Conservation (phyloP, 495 filamentous ascomycete species). For the Penicillium paradoxum region DNA sequence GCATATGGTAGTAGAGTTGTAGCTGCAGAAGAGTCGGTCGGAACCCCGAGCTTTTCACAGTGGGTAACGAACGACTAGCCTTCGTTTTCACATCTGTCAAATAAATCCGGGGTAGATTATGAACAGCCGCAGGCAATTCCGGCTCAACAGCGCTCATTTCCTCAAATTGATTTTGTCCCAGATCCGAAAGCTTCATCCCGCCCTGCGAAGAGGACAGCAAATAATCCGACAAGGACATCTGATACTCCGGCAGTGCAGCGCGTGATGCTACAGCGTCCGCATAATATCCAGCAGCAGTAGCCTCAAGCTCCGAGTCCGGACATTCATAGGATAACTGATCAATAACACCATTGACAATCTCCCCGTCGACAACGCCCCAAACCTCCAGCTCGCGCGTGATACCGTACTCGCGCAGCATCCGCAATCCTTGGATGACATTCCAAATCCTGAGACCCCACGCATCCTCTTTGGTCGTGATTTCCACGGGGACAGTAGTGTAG, state of each 20-base stretch:
- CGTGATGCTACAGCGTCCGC: conserved; percentile 30
- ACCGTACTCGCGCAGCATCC: conserved; percentile 69
- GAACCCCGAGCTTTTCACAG: conserved; percentile 56
- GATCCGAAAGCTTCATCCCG: conserved; percentile 34
- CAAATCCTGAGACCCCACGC: conserved; percentile 76
- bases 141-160: background rate
- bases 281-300: conserved; percentile 37
- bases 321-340: conserved; percentile 78
- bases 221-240: conserved; percentile 50
- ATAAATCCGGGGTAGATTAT: conserved; percentile 52
- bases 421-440: conserved; percentile 86
- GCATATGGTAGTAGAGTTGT: conserved; percentile 84
- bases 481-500: conserved; percentile 67
- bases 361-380: conserved; percentile 83
- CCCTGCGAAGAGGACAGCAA: conserved; percentile 40
- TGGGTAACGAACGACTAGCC: conserved; percentile 54
- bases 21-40: conserved; percentile 79
- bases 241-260: conserved; percentile 44
- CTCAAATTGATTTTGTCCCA: conserved; percentile 11
- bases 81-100: conserved; percentile 89
- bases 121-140: conserved; percentile 22
- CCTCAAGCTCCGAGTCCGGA: conserved; percentile 66
- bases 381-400: conserved; percentile 85
- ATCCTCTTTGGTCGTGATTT: conserved; percentile 73
- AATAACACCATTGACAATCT: conserved; percentile 83